A percentile compares a stretch with the other conserved stretches of the same genome.
phyloP scores from a whole-genome alignment of 768 basidiomycete species.

The Chiua virens region DNA sequence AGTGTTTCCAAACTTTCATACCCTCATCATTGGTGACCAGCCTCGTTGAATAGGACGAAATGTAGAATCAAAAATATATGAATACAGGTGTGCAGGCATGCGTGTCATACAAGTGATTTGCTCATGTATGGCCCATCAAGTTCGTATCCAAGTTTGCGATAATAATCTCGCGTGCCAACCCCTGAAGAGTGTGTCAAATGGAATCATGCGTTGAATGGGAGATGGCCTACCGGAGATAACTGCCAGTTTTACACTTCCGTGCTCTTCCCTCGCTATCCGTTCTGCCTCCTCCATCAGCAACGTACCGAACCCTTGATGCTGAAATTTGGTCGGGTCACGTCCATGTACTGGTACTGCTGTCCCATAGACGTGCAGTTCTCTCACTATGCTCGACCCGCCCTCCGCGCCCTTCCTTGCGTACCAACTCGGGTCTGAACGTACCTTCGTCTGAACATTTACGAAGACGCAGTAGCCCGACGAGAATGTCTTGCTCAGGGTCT shows the following conservation, averaged over 20 bases:
- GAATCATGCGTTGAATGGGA: not conserved
- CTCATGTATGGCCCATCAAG: slow-evolving; percentile 98
- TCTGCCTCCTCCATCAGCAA: slow-evolving; percentile 99
- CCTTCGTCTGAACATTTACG: slow-evolving; percentile 97
- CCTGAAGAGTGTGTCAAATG: slow-evolving; percentile 43
- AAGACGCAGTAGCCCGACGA: slow-evolving; percentile 88
- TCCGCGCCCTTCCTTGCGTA: slow-evolving; percentile 64
- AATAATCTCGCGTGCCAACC: slow-evolving; percentile 97
- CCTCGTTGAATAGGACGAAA: not conserved
- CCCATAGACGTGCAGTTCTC: slow-evolving; percentile 97
- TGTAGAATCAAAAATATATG: not conserved
- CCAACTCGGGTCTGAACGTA: slow-evolving; percentile 92
- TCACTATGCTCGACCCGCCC: slow-evolving; percentile 87
- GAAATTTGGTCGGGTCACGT: slow-evolving; percentile 97
- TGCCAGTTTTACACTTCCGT: slow-evolving; percentile 93
- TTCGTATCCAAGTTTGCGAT: slow-evolving; percentile 90
- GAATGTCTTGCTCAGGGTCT: slow-evolving; percentile 95
- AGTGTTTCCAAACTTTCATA: slow-evolving; percentile 96
- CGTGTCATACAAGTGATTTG: slow-evolving; percentile 59
- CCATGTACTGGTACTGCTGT: slow-evolving; percentile 98
- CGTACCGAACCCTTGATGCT: slow-evolving; percentile 96
- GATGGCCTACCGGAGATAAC: slow-evolving; percentile 84
- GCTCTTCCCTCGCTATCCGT: slow-evolving; percentile 94
- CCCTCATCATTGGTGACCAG: slow-evolving; percentile 54
- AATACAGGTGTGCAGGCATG: slow-evolving; percentile 11